Conservation (phyloP, 495 filamentous ascomycete species). For the Copromyces sp. region DNA sequence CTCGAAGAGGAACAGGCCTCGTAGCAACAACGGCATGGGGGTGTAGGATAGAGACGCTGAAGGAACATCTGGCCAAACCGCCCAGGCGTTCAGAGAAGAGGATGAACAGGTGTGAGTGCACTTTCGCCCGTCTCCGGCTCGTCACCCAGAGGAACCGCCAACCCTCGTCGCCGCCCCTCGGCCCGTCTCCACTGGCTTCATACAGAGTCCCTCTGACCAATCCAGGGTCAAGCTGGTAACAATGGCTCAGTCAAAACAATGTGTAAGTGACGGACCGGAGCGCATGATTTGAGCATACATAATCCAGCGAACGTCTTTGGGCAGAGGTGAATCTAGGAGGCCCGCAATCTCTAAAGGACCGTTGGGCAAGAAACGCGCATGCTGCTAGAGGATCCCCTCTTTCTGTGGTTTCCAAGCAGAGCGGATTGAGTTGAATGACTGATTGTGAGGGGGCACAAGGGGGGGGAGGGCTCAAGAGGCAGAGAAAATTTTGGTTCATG, state of each 20-base stretch:
- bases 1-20: conserved; percentile 11
- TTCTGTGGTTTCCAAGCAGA: neutral
- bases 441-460: conserved; percentile 20
- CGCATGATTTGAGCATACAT: conserved; percentile 33
- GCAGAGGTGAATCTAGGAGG: conserved; percentile 4
- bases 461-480: conserved; percentile 16
- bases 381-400: conserved; percentile 16
- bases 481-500: conserved; percentile 26
- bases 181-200: conserved; percentile 3
- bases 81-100: conserved; percentile 13
- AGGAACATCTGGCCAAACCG: conserved; percentile 14
- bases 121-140: neutral
- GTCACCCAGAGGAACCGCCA: neutral
- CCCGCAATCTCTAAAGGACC: conserved; percentile 39
- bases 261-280: conserved; percentile 20
- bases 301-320: conserved; percentile 33
- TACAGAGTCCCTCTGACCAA: conserved; percentile 12
- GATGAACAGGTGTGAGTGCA: conserved; percentile 5
- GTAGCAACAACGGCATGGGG: conserved; percentile 4
- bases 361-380: conserved; percentile 35
- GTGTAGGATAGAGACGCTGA: conserved; percentile 14
- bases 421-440: neutral
- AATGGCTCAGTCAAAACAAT: conserved; percentile 13
- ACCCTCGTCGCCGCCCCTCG: conserved; percentile 8
- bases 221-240: conserved; percentile 16